Percentiles rank a stretch among this genome's conserved stretches.
These are phyloP conservation scores for Acanthamoeba healyi DNA, from an alignment of 208 protist species.

Conservation along the genomic window DNA sequence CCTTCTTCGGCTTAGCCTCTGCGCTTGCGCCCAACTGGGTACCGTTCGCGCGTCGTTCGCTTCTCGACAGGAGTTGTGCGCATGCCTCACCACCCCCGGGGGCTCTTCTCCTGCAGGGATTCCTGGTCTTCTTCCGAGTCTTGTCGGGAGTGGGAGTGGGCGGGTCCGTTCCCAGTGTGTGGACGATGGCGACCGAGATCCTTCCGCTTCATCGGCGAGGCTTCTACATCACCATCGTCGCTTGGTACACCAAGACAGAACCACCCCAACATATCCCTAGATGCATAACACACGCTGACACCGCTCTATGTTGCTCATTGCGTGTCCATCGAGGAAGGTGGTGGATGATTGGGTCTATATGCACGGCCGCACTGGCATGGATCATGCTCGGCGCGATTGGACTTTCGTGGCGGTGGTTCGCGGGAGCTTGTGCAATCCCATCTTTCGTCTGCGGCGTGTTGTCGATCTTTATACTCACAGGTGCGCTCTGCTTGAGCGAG, in stretches of 20 bases:
- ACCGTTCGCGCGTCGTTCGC: background rate
- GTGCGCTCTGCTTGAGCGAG: background rate
- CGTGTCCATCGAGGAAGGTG: slow-evolving; percentile 19
- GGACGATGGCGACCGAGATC: slow-evolving; percentile 77
- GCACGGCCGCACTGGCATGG: slow-evolving; percentile 67
- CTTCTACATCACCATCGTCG: slow-evolving; percentile 76
- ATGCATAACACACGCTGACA: background rate
- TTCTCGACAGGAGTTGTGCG: background rate
- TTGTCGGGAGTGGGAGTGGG: slow-evolving; percentile 76
- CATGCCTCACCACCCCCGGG: background rate
- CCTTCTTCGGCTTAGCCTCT: slow-evolving; percentile 67
- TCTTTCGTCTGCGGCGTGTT: background rate
- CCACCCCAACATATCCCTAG: too few species aligned
- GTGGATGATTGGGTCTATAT: slow-evolving; percentile 78
- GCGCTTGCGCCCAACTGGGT: slow-evolving; percentile 14
- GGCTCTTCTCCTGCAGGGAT: background rate
- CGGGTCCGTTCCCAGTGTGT: slow-evolving; percentile 77
- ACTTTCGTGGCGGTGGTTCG: slow-evolving; percentile 62
- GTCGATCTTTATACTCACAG: background rate
- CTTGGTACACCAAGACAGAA: background rate
- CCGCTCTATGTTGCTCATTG: too few species aligned
- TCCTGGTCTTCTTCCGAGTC: slow-evolving; percentile 65
- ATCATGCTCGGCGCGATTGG: slow-evolving; percentile 58
- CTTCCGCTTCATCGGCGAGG: slow-evolving; percentile 52
- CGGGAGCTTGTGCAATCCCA: background rate